These are phyloP conservation scores for Chalaropsis ovoidea DNA, from an alignment of 2,329 filamentous ascomycete species.

Conservation along the genomic window DNA sequence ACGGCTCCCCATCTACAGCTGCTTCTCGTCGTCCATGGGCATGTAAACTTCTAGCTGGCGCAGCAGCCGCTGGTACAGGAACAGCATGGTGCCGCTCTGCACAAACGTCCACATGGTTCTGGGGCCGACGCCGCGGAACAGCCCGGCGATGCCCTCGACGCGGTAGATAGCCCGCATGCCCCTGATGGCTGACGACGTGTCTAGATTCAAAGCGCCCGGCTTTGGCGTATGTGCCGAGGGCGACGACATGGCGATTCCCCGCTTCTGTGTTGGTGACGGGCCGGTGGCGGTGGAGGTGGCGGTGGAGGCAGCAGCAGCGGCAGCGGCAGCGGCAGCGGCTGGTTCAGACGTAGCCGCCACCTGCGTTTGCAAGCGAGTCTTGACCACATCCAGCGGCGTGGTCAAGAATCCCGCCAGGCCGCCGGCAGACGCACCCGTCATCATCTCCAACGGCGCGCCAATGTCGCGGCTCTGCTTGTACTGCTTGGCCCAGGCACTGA, in stretches of 20 bases:
- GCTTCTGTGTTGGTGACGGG: slow-evolving; percentile 41
- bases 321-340: background rate
- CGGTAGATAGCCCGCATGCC: slow-evolving; percentile 81
- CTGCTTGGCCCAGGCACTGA: slow-evolving; percentile 66
- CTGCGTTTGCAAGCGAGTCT: slow-evolving; percentile 92
- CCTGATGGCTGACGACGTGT: slow-evolving; percentile 80
- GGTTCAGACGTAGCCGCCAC: slow-evolving; percentile 38
- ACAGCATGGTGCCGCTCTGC: slow-evolving; percentile 92
- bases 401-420: slow-evolving; percentile 90
- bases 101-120: slow-evolving; percentile 94
- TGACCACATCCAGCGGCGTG: slow-evolving; percentile 93
- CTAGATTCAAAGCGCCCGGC: slow-evolving; percentile 67
- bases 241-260: slow-evolving; percentile 79
- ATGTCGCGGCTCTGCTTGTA: slow-evolving; percentile 77
- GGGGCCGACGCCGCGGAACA: slow-evolving; percentile 90
- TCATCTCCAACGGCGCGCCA: slow-evolving; percentile 70
- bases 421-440: slow-evolving; percentile 81
- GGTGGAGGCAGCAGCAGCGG: slow-evolving; percentile 17
- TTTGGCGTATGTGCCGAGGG: slow-evolving; percentile 72
- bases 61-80: slow-evolving; percentile 82
- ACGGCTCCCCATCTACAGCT: slow-evolving; percentile 19
- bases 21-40: slow-evolving; percentile 31
- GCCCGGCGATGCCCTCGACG: slow-evolving; percentile 76
- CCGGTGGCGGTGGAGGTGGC: slow-evolving; percentile 26
- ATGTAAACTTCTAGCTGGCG: slow-evolving; percentile 56